Evolutionary conservation across 345 rosid species (phyloP), one percentile per base, ranked within the genome.

Genomic region (Streptanthus diversifolius): DNA sequence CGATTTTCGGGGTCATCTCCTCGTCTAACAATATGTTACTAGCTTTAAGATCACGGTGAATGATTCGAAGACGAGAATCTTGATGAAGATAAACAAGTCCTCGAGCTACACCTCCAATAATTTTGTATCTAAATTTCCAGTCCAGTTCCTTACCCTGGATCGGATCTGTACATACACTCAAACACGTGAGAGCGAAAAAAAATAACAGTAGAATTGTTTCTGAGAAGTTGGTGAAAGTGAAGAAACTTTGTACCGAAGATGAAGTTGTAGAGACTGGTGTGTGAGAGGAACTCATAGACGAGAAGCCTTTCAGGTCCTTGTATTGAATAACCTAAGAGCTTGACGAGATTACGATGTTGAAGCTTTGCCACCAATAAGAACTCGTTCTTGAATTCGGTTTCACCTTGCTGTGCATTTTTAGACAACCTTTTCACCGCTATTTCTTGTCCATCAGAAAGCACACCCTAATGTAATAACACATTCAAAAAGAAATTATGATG

Each of bases 41-140:
- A 27, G 88, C 83, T 71, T 87, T 87, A 4, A 87, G 80, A 64
- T 87, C 89, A 40, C 85, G 76, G 61, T 83, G 91, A 63, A 83
- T 80, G 17, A 87, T 81, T 77, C 82, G 27, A 3, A 81, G 85
- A 8, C 85, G 77, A 70, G 88, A 85, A 68, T 86, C 90, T 60
- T 85, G 85, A 66, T 77, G 80, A 66, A 77, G 80, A 60, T 77
- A 77, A 32, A 77, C 27, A 59, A 77, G 63, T 7, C 81, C 81
- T 67, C 81, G 39, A 17, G 74, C 81, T 29, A 77, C 71, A 47
- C 77, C 81, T 25, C 44, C 58, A 12, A 77, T 72, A 19, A 72
- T 77, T 66, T 41, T 72, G 69, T 59, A 66, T 63, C 81, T 66
- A 11, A 0, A 19, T 17, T 72, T 70, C 80, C 81, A 77, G 0